Conservation (phyloP, 192 early-diverging fungal species). For the Coemansia sp. region DNA sequence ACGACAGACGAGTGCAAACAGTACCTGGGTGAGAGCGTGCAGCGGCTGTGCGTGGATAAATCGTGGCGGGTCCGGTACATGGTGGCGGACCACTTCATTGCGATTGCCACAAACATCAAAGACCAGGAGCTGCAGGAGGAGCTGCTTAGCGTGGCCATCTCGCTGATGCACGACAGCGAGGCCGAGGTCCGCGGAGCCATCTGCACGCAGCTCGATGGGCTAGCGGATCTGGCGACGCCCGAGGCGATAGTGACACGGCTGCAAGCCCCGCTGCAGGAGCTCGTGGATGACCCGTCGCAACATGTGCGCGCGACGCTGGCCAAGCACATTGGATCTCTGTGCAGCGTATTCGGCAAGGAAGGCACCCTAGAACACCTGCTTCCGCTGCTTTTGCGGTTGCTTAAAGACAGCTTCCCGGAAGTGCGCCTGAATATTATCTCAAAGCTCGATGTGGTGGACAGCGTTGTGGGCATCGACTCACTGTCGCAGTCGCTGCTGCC, state of each 20-base stretch:
- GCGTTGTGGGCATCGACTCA: constrained; percentile 95
- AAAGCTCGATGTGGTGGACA: constrained; percentile 93
- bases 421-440: constrained; percentile 99
- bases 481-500: constrained; percentile 96
- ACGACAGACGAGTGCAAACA: constrained; percentile 74
- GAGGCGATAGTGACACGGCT: constrained; percentile 74
- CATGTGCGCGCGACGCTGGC: constrained; percentile 95
- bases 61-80: constrained; percentile 99
- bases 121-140: constrained; percentile 67
- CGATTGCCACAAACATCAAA: constrained; percentile 60
- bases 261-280: constrained; percentile 87
- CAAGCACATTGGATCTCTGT: constrained; percentile 93
- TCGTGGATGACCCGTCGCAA: constrained; percentile 94
- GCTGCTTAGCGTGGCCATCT: constrained; percentile 80
- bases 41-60: constrained; percentile 81
- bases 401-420: constrained; percentile 97
- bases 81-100: constrained; percentile 98
- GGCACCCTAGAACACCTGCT: constrained; percentile 91
- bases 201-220: constrained; percentile 78
- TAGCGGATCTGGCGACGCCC: constrained; percentile 74
- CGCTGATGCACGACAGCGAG: constrained; percentile 91
- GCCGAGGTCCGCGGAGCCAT: constrained; percentile 97
- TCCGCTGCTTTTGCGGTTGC: constrained; percentile 91
- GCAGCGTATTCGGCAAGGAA: constrained; percentile 93
- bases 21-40: constrained; percentile 73